phyloP scores from a whole-genome alignment of 2,329 filamentous ascomycete species.

The Fusarium tupiense region DNA sequence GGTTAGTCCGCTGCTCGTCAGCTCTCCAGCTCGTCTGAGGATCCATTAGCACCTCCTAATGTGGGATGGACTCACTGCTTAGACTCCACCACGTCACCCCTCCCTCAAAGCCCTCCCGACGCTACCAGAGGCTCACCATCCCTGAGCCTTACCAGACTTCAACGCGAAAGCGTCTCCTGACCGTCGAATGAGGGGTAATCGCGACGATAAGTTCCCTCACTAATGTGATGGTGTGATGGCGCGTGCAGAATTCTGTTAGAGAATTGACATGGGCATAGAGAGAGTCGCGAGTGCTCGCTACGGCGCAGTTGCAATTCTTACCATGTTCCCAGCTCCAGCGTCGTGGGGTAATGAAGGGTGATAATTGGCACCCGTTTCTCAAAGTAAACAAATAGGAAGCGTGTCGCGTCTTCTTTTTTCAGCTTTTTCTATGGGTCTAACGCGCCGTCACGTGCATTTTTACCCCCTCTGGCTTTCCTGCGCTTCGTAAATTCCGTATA shows the following conservation, averaged over 20 bases:
- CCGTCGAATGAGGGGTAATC: slow-evolving; percentile 42
- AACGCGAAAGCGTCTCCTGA: slow-evolving; percentile 37
- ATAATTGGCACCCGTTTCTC: slow-evolving; percentile 19
- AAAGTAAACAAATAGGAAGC: slow-evolving; percentile 42
- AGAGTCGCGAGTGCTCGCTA: slow-evolving; percentile 9
- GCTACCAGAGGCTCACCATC: slow-evolving; percentile 23
- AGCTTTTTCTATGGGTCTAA: slow-evolving; percentile 3
- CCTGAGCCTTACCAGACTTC: slow-evolving; percentile 15
- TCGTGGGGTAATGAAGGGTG: slow-evolving; percentile 33
- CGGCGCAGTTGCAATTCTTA: slow-evolving; percentile 20
- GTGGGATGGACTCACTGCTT: slow-evolving; percentile 36
- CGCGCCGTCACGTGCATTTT: slow-evolving; percentile 37
- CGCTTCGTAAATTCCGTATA: background rate
- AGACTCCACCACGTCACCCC: slow-evolving; percentile 42
- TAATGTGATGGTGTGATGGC: slow-evolving; percentile 39
- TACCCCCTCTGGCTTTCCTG: background rate
- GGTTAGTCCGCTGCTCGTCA: slow-evolving; percentile 36
- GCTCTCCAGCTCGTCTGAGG: slow-evolving; percentile 29
- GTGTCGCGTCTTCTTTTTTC: slow-evolving; percentile 33
- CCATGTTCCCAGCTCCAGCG: background rate
- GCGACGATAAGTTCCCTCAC: slow-evolving; percentile 18
- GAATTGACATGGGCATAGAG: slow-evolving; percentile 29
- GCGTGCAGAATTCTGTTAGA: slow-evolving; percentile 44
- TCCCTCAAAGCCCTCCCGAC: slow-evolving; percentile 20
- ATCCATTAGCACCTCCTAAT: slow-evolving; percentile 34